A percentile compares a stretch with the other conserved stretches of the same genome.
Conservation (phyloP, 1,139 yeast species). For the Scheffersomyces parashehatae region DNA sequence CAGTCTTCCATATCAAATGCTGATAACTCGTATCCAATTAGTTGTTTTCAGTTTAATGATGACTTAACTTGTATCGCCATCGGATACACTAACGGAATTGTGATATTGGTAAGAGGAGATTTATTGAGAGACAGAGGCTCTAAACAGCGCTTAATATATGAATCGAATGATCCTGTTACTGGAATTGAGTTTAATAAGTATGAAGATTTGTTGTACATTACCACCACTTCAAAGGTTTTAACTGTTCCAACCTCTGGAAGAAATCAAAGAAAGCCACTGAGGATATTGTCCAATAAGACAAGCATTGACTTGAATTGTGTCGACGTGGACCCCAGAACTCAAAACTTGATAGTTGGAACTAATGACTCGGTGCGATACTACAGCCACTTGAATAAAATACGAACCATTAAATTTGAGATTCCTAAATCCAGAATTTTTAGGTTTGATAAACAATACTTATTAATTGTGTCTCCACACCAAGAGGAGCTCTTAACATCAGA, state of each 20-base stretch:
- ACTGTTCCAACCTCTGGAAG: slow-evolving; percentile 80
- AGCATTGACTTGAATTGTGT: slow-evolving; percentile 80
- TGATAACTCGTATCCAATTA: slow-evolving; percentile 69
- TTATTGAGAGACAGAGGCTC: slow-evolving; percentile 86
- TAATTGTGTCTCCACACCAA: slow-evolving; percentile 53
- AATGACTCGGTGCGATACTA: slow-evolving; percentile 55
- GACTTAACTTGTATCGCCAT: slow-evolving; percentile 70
- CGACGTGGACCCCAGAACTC: slow-evolving; percentile 39
- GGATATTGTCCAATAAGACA: slow-evolving; percentile 55
- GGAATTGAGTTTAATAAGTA: slow-evolving; percentile 60
- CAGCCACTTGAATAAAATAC: slow-evolving; percentile 54
- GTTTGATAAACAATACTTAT: slow-evolving; percentile 45
- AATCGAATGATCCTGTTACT: slow-evolving; percentile 76
- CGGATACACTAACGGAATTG: slow-evolving; percentile 88
- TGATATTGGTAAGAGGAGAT: slow-evolving; percentile 84
- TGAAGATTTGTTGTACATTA: slow-evolving; percentile 52
- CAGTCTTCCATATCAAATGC: slow-evolving; percentile 45
- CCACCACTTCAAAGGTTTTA: slow-evolving; percentile 69
- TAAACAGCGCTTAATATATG: slow-evolving; percentile 77
- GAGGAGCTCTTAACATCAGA: slow-evolving; percentile 16
- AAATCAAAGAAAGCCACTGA: slow-evolving; percentile 67
- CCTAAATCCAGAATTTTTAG: slow-evolving; percentile 56
- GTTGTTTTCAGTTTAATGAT: slow-evolving; percentile 57
- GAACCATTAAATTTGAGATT: slow-evolving; percentile 58
- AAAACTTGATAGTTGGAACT: slow-evolving; percentile 54